A percentile compares a stretch with the other conserved stretches of the same genome.
phyloP scores from a whole-genome alignment of 768 basidiomycete genomes.

The Cyclocybe aegerita region DNA sequence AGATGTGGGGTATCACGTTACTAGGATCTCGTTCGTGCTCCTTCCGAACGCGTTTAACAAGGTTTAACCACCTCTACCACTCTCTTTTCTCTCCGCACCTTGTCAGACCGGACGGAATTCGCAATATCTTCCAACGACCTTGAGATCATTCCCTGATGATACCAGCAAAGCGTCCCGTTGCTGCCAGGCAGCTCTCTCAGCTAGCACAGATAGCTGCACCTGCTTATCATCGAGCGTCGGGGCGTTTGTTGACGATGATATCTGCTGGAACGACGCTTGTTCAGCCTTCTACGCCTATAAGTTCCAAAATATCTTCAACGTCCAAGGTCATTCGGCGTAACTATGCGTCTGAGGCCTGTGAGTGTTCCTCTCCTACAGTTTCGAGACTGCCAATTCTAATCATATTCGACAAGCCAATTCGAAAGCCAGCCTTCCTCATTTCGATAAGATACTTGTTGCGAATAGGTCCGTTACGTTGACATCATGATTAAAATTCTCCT shows the following conservation, averaged over 20 bases:
- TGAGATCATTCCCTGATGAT: constrained; percentile 25
- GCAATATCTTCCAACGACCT: not conserved
- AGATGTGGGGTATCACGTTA: constrained; percentile 6
- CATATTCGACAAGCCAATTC: not conserved
- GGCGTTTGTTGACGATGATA: constrained; percentile 9
- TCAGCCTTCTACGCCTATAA: not conserved
- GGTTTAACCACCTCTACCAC: not conserved
- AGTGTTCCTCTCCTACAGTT: not conserved
- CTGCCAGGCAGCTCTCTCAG: constrained; percentile 25
- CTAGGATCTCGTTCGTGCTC: constrained; percentile 15
- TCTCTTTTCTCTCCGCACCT: too few species aligned
- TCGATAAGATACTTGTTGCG: constrained; percentile 90
- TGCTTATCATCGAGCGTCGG: constrained; percentile 10
- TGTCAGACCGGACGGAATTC: not conserved
- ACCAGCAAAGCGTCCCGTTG: constrained; percentile 34
- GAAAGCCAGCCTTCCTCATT: constrained; percentile 45
- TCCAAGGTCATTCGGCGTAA: too few species aligned
- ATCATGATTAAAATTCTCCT: not conserved
- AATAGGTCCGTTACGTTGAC: constrained; percentile 57
- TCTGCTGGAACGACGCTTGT: not conserved
- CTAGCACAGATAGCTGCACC: constrained; percentile 14
- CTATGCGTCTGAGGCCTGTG: too few species aligned
- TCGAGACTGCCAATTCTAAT: not conserved
- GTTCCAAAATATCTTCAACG: not conserved
- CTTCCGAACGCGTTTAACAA: constrained; percentile 1